phyloP scores from a whole-genome alignment of 345 rosid species.

The Sapria himalayana region DNA sequence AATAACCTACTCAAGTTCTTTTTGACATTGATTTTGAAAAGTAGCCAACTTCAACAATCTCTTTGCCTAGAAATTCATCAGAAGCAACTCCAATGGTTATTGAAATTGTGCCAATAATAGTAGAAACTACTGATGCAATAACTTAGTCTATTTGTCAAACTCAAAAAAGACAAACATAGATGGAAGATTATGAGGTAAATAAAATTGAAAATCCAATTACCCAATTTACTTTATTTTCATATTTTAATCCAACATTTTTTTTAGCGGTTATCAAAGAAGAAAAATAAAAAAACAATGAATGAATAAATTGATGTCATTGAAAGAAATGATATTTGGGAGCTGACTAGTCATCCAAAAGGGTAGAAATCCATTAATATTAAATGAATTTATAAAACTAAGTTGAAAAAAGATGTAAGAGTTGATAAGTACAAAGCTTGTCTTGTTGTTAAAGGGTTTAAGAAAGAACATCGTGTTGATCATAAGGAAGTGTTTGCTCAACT shows the following conservation, averaged over 20 bases:
- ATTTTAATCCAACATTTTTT: background rate
- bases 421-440: background rate
- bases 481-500: background rate
- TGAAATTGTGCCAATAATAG: background rate
- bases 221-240: background rate
- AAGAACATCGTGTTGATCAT: background rate
- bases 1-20: too few species aligned
- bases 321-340: constrained; percentile 2
- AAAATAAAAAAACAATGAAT: background rate
- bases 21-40: too few species aligned
- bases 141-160: background rate
- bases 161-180: background rate
- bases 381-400: constrained; percentile 1
- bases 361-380: background rate
- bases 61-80: background rate
- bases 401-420: background rate
- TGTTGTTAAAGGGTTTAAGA: background rate
- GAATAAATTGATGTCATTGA: background rate
- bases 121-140: background rate
- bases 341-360: background rate
- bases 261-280: background rate
- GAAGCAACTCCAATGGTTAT: background rate
- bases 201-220: background rate
- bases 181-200: constrained; percentile 1
- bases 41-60: background rate